Evolutionary conservation across 2,329 filamentous ascomycete genomes (phyloP).

Genomic region (Pleurostoma richardsiae): DNA sequence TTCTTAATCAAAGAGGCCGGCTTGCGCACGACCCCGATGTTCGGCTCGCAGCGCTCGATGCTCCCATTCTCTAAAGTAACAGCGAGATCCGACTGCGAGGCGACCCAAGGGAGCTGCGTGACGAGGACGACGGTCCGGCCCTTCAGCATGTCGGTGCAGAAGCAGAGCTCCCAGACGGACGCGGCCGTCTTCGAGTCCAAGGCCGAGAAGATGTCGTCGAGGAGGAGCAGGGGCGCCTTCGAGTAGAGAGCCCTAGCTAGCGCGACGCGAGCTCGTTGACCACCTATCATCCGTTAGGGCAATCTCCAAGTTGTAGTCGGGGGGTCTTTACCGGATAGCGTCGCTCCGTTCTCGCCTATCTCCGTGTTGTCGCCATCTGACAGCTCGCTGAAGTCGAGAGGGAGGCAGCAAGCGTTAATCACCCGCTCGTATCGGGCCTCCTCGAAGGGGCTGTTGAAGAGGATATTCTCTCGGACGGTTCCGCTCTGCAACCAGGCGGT

Average conservation of each 20-base stretch:
- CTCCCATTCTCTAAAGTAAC: slow-evolving; percentile 40
- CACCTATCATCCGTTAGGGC: slow-evolving; percentile 18
- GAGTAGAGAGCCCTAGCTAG: slow-evolving; percentile 54
- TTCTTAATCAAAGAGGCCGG: slow-evolving; percentile 37
- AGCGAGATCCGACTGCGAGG: slow-evolving; percentile 42
- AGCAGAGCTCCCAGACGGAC: slow-evolving; percentile 51
- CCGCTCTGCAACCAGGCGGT: slow-evolving; percentile 54
- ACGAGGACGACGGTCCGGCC: slow-evolving; percentile 52
- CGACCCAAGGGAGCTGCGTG: slow-evolving; percentile 50
- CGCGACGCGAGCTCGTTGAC: slow-evolving; percentile 51
- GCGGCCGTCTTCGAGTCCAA: slow-evolving; percentile 54
- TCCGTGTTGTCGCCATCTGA: slow-evolving; percentile 43
- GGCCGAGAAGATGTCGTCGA: slow-evolving; percentile 57
- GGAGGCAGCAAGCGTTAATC: slow-evolving; percentile 49
- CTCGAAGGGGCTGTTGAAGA: slow-evolving; percentile 48
- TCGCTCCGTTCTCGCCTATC: slow-evolving; percentile 50
- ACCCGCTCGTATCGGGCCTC: slow-evolving; percentile 48
- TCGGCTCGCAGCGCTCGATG: slow-evolving; percentile 33
- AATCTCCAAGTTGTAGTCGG: too few relatives aligned
- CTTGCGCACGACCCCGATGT: slow-evolving; percentile 38
- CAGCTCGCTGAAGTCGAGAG: slow-evolving; percentile 45
- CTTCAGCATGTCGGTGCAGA: slow-evolving; percentile 48
- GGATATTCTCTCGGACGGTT: slow-evolving; percentile 48
- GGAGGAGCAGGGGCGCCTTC: slow-evolving; percentile 45
- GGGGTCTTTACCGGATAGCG: slow-evolving; percentile 33